Base-by-base conservation (phyloP, 2,329 filamentous ascomycete species). In the Trichoderma arundinaceum region DNA sequence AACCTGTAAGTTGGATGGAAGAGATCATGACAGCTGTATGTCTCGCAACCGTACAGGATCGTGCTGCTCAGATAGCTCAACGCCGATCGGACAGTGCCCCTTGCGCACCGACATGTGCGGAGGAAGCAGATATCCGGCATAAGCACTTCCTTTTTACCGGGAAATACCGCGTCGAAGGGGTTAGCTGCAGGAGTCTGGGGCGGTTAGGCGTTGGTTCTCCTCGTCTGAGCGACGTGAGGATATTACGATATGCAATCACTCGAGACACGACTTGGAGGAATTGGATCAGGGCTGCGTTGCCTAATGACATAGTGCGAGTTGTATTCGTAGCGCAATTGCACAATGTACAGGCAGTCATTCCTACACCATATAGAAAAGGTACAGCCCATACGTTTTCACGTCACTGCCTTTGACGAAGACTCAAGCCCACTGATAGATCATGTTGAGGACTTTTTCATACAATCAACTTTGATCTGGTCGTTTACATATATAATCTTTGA, bases 1-100 rank as follows among this genome's bases (percentile, higher is more conserved):
- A 51, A n/a, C 22, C 17, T 38, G n/a, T 39, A 22, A 19, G 41
- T 66, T 35, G 64, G 64, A 49, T 61, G 15, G 71, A 43, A 56
- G 65, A 38, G 49, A 33, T 46, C 54, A 62, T 67, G 67, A 67
- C 67, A 66, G 52, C 66, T 68, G 67, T 63, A 64, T 68, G 67
- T 68, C 67, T 68, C 66, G 67, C 66, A 58, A 60, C 51, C 54
- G 62, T 64, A 65, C 57, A 64, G 54, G 66, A 65, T 67, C 66
- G 66, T 61, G 32, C 66, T 57, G 59, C 59, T 66, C 53, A 46
- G 39, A 63, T 44, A 39, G 46, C 41, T 53, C 46, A 66, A 39
- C 32, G 46, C 59, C 48, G 59, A 63, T 63, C 65, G 43, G 53
- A 56, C 56, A 61, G 39, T 59, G 53, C 39, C 35, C 49, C 39